These are phyloP conservation scores for Exophiala alcalophila DNA, from an alignment of 2,329 filamentous ascomycete genomes.

Conservation along the genomic window DNA sequence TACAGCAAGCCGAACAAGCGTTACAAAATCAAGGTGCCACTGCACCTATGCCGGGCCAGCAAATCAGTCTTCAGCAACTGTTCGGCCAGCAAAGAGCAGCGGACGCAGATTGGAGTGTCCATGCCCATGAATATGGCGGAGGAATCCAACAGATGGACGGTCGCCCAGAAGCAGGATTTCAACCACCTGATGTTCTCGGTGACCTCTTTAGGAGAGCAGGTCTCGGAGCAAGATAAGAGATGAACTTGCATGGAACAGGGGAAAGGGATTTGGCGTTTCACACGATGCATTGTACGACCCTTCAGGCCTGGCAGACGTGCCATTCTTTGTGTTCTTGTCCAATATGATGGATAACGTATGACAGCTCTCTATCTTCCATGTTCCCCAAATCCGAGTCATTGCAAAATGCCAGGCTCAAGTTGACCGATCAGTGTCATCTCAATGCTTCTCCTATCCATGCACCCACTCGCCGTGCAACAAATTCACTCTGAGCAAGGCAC, in stretches of 20 bases:
- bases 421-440: too few species aligned
- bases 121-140: slow-evolving; percentile 40
- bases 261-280: too few species aligned
- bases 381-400: too few species aligned
- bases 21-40: slow-evolving; percentile 17
- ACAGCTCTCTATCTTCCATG: too few species aligned
- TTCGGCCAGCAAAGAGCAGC: slow-evolving; percentile 55
- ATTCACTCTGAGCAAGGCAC: slow-evolving; percentile 49
- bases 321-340: too few species aligned
- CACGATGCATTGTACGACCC: too few species aligned
- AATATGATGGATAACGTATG: too few species aligned
- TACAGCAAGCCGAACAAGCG: slow-evolving; percentile 40
- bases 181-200: slow-evolving; percentile 39
- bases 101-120: slow-evolving; percentile 51
- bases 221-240: slow-evolving; percentile 30
- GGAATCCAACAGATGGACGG: slow-evolving; percentile 3
- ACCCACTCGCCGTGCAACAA: slow-evolving; percentile 52
- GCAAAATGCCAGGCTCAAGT: too few species aligned
- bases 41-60: slow-evolving; percentile 48
- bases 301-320: not conserved
- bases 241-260: not conserved
- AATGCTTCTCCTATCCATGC: slow-evolving; percentile 48
- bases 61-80: slow-evolving; percentile 52
- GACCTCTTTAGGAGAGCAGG: slow-evolving; percentile 46
- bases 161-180: slow-evolving; percentile 14